Percentiles rank a stretch among this genome's conserved stretches.
phyloP scores from a whole-genome alignment of 202 grass and related monocot genomes.

The Alloteropsis angusta region DNA sequence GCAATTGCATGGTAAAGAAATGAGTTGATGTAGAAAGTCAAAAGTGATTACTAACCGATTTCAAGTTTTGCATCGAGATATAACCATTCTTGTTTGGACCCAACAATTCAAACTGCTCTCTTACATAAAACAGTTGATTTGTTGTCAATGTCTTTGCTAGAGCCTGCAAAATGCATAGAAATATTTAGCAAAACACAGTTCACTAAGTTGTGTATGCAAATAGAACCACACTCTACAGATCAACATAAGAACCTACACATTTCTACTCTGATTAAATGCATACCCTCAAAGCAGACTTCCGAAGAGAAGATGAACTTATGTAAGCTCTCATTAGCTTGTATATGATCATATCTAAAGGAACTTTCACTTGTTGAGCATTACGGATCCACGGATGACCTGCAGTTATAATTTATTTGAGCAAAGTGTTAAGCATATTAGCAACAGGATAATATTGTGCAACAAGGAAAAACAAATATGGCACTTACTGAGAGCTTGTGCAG shows the following conservation, averaged over 20 bases:
- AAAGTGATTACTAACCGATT: constrained; percentile 45
- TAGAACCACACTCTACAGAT: neutral
- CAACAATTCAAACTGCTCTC: constrained; percentile 83
- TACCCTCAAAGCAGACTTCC: constrained; percentile 99
- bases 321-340: constrained; percentile 95
- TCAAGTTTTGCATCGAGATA: constrained; percentile 91
- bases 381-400: constrained; percentile 93
- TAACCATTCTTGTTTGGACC: constrained; percentile 88
- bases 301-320: constrained; percentile 86
- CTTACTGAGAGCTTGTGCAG: constrained; percentile 94
- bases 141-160: constrained; percentile 85
- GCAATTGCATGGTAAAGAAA: neutral
- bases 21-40: neutral
- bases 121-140: constrained; percentile 80
- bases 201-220: neutral
- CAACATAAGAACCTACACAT: neutral
- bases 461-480: neutral
- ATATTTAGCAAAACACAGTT: neutral
- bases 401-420: constrained; percentile 25
- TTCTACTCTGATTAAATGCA: constrained; percentile 3
- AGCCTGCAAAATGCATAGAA: constrained; percentile 46
- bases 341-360: constrained; percentile 93
- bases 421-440: constrained; percentile 6
- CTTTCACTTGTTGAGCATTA: constrained; percentile 65
- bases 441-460: neutral